Base-by-base conservation (phyloP, 2,329 filamentous ascomycete genomes). In the Claviceps sp. region DNA sequence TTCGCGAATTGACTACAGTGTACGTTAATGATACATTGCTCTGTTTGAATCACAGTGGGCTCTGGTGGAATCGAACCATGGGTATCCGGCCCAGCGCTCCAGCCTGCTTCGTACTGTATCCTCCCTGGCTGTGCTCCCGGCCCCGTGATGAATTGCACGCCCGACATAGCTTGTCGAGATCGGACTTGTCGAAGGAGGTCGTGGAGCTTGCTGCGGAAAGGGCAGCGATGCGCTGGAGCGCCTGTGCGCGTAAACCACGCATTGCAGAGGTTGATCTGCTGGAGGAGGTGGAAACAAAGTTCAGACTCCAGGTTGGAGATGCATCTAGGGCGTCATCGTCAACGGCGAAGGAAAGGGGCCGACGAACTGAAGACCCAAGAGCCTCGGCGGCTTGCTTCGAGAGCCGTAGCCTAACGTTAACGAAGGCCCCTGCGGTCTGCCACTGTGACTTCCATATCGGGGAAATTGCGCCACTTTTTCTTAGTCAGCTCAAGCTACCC, bases 1-100 rank as follows among this genome's bases (percentile, higher is more conserved):
- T 73, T 98, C 94, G 61, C 87, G 84, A 51, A 90, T 81, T 50
- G 84, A 87, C 89, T 94, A 64, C 22, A 42, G 19, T 50, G 30
- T 53, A 37, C 48, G 52, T 64, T 58, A 64, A 43, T 19, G 34
- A 48, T 45, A 34, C 16, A 39, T 34, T 30, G 37, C 30, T 26
- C 37, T 41, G 14, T 13, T 17, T 16, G 4, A 40, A 30, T n/a
- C 13, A 26, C n/a, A 19, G 47, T 38, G 16, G 8, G 30, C 14
- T 7, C 14, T 7, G 22, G 43, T 13, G 30, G 14, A 39, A 30
- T 41, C 65, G 57, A 70, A 84, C 81, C 81, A 84, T 84, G 13
- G 81, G 80, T 51, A 78, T 71, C 39, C 74, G 72, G 39, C 75
- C 75, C 54, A 79, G 61, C 4, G 74, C 73, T 24, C 65, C 63